Conservation (phyloP, 129 eudicot species). For the Flaveria ramosissima region DNA sequence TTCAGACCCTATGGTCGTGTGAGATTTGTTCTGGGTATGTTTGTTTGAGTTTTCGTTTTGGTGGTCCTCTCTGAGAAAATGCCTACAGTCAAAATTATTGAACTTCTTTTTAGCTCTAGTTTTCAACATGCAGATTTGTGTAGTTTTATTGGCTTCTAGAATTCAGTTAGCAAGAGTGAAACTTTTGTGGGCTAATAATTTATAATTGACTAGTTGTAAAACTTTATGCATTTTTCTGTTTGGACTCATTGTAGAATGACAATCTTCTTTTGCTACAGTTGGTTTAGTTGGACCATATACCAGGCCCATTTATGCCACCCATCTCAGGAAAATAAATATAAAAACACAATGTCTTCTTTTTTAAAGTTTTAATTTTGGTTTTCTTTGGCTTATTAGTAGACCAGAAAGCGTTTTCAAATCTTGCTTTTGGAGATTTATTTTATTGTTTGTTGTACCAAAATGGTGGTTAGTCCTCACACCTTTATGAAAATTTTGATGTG, state of each 20-base stretch:
- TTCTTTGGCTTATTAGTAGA: conserved; percentile 14
- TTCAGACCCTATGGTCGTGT: no score
- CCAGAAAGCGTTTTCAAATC: conserved; percentile 12
- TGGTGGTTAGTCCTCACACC: conserved; percentile 11
- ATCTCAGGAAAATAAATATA: conserved; percentile 1
- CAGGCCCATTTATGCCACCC: conserved; percentile 12
- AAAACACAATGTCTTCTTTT: neutral
- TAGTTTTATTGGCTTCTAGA: conserved; percentile 31
- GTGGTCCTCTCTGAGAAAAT: conserved; percentile 4
- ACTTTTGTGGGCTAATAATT: conserved; percentile 15
- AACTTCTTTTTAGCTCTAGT: conserved; percentile 21
- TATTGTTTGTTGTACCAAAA: neutral
- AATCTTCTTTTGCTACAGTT: conserved; percentile 18
- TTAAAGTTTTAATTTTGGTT: neutral
- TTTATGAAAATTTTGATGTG: conserved; percentile 1
- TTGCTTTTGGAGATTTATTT: conserved; percentile 18
- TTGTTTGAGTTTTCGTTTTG: no score
- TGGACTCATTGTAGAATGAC: neutral
- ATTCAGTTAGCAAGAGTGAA: neutral
- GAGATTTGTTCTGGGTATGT: no score
- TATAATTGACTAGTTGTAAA: conserved; percentile 12
- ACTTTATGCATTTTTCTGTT: conserved; percentile 1
- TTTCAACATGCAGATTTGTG: conserved; percentile 21
- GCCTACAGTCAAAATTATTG: conserved; percentile 11
- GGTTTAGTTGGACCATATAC: conserved; percentile 23